Conservation (phyloP, 331 rosid genomes). For the Cydonia oblonga region DNA sequence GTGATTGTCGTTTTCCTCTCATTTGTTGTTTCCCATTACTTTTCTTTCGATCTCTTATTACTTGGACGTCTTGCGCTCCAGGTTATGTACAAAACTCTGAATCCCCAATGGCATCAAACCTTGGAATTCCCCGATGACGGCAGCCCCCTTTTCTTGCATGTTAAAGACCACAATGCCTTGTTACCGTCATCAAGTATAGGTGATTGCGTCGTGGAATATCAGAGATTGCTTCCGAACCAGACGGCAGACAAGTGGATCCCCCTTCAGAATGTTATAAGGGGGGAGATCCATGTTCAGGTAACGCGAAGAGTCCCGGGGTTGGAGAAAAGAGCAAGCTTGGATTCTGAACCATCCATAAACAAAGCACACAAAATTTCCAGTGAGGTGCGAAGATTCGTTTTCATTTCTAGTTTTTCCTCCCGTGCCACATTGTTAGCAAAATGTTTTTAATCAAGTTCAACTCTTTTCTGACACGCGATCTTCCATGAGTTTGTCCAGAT, state of each 20-base stretch:
- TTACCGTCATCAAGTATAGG: slow-evolving; percentile 75
- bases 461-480: slow-evolving; percentile 12
- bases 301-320: slow-evolving; percentile 71
- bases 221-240: slow-evolving; percentile 65
- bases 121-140: slow-evolving; percentile 83
- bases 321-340: slow-evolving; percentile 40
- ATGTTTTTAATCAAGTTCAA: not conserved
- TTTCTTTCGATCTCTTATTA: not conserved
- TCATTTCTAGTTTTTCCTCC: not conserved
- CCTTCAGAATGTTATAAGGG: slow-evolving; percentile 80
- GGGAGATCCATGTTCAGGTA: slow-evolving; percentile 83
- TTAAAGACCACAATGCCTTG: slow-evolving; percentile 75
- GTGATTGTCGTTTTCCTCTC: not conserved
- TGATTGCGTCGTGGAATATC: slow-evolving; percentile 81
- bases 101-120: slow-evolving; percentile 89
- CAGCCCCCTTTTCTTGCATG: slow-evolving; percentile 61
- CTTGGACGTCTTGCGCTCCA: slow-evolving; percentile 18
- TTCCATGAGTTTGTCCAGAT: slow-evolving; percentile 40
- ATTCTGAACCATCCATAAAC: slow-evolving; percentile 55
- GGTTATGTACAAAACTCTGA: slow-evolving; percentile 67
- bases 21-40: not conserved
- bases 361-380: slow-evolving; percentile 50
- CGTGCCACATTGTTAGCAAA: not conserved
- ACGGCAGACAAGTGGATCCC: slow-evolving; percentile 93
- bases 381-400: slow-evolving; percentile 39